Evolutionary conservation across 2,329 filamentous ascomycete genomes (phyloP).

Genomic region (Bretziella fagacearum): DNA sequence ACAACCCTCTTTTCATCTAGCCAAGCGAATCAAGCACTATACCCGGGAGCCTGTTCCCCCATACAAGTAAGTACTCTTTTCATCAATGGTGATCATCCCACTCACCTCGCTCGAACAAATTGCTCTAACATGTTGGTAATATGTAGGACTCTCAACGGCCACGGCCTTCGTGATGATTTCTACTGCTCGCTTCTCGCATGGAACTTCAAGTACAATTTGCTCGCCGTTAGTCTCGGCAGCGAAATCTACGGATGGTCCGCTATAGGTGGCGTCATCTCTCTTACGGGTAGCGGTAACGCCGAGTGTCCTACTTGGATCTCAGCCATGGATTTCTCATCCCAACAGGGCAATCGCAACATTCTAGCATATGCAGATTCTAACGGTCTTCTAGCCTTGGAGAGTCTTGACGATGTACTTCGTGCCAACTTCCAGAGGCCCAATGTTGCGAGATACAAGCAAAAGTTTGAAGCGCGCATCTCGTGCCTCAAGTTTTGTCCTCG

Average conservation of each 20-base stretch:
- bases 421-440: conserved; percentile 26
- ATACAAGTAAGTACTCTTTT: conserved; percentile 12
- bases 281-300: conserved; percentile 25
- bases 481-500: conserved; percentile 69
- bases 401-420: conserved; percentile 20
- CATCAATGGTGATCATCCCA: not conserved
- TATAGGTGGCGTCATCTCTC: conserved; percentile 42
- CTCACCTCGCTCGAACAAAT: too few species aligned
- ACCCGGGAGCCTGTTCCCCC: conserved; percentile 10
- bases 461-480: conserved; percentile 60
- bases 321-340: conserved; percentile 78
- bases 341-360: conserved; percentile 56
- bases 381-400: conserved; percentile 43
- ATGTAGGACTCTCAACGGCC: conserved; percentile 65
- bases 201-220: conserved; percentile 51
- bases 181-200: conserved; percentile 89
- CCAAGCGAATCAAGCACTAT: not conserved
- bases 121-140: too few species aligned
- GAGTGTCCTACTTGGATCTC: conserved; percentile 42
- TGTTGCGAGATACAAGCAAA: conserved; percentile 41
- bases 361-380: conserved; percentile 67
- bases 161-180: conserved; percentile 79
- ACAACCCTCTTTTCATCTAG: not conserved
- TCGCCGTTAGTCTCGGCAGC: conserved; percentile 69
- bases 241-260: conserved; percentile 86